Evolutionary conservation across 176 grass and related monocot genomes (phyloP), one percentile per base, ranked within the genome.

Genomic region (Bromus sterilis): DNA sequence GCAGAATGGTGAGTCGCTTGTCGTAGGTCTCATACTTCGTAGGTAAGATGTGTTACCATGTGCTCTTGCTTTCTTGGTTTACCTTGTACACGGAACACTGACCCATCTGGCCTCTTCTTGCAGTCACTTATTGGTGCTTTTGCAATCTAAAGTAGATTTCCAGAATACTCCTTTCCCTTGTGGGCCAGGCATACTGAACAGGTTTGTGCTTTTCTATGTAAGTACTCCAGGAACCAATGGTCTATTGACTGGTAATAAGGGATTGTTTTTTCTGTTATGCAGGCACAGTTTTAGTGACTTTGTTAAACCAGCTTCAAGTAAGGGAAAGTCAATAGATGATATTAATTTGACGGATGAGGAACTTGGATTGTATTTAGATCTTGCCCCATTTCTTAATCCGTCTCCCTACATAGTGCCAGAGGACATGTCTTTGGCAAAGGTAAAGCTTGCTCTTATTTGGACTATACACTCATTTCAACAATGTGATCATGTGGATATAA

Each of bases 271-370:
- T 15, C 44, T 83, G 37, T 79, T 82, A 79, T 56, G 6, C 78
- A 99, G 96, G 91, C 90, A 99, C 74, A 97, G 94, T 70, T 91
- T 95, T 55, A 99, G 96, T 66, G 96, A 99, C 80, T 99, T 99
- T 70, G 91, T 99, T 70, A 99, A 99, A 84, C 96, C 96, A 66
- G 79, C 91, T 74, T 93, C 96, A 82, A 99, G 96, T 87, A 99
- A 95, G 93, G 96, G 96, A 62, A 95, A 91, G 72, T 90, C 93
- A 16, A 93, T 99, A 65, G 96, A 98, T 76, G 96, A 98, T 68
- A 98, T 98, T 91, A 79, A 91, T 84, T 72, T 98, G 36, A 91
- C 92, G 24, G 90, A 89, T 58, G 96, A 93, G 70, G 96, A 98
- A 55, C 78, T 95, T 56, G 88, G 90, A 7, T 79, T 93, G 66